A percentile compares a stretch with the other conserved stretches of the same genome.
Conservation (phyloP, 2,329 filamentous ascomycete genomes). For the Epichloe glyceriae region DNA sequence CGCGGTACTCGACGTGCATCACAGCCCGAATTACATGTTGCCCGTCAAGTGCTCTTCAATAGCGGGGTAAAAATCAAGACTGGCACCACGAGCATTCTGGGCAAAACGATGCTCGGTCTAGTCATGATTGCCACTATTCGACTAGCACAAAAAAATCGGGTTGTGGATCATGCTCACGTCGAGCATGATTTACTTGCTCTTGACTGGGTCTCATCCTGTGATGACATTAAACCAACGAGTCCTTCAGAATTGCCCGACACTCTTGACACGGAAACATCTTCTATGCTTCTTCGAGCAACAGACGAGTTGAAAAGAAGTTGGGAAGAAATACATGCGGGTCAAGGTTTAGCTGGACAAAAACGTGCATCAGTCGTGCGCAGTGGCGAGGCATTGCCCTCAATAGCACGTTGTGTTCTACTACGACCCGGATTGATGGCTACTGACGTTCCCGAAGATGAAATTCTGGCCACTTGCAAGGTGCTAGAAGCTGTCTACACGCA, state of each 20-base stretch:
- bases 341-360: background rate
- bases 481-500: background rate
- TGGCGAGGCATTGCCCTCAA: background rate
- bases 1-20: constrained; percentile 31
- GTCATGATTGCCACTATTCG: constrained; percentile 50
- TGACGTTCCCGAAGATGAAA: background rate
- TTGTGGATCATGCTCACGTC: background rate
- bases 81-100: background rate
- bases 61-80: constrained; percentile 15
- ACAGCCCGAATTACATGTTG: constrained; percentile 48
- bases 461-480: background rate
- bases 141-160: constrained; percentile 19
- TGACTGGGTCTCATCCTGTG: constrained; percentile 48
- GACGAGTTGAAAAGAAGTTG: constrained; percentile 1
- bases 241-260: background rate
- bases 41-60: constrained; percentile 48
- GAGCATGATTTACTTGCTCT: constrained; percentile 22
- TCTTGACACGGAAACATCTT: background rate
- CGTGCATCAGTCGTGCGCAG: background rate
- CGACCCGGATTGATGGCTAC: background rate
- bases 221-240: constrained; percentile 24
- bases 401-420: background rate
- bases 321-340: background rate
- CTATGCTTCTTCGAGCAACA: constrained; percentile 1
- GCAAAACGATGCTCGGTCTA: constrained; percentile 9